These are phyloP conservation scores for Vigna angularis DNA, from an alignment of 306 rosid genomes.

Conservation along the genomic window DNA sequence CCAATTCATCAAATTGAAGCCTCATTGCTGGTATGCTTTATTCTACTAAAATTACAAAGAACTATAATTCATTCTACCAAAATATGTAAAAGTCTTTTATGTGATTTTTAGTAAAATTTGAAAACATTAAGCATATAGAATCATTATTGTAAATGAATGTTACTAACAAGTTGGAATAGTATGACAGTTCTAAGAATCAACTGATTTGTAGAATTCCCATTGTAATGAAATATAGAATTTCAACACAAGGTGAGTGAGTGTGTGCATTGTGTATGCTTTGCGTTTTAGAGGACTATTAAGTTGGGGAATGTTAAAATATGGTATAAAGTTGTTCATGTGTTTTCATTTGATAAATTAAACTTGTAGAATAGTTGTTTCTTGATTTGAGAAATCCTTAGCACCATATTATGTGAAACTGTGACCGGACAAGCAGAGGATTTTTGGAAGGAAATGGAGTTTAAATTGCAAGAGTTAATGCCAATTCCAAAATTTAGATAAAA, in stretches of 20 bases:
- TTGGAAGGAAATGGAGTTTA: not conserved
- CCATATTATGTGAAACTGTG: not conserved
- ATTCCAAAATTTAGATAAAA: slow-evolving; percentile 12
- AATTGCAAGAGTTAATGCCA: not conserved
- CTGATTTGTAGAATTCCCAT: not conserved
- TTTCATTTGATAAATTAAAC: not conserved
- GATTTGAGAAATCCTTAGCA: not conserved
- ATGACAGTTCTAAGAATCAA: not conserved
- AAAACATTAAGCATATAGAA: too few relatives aligned
- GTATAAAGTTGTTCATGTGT: not conserved
- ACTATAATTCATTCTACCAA: too few relatives aligned
- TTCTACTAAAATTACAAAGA: not conserved
- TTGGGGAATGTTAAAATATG: not conserved
- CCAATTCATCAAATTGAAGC: slow-evolving; percentile 59
- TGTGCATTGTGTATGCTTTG: not conserved
- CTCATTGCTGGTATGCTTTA: slow-evolving; percentile 66
- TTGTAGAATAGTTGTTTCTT: not conserved
- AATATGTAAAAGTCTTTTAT: too few relatives aligned
- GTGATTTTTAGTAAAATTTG: too few relatives aligned
- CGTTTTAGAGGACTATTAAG: not conserved
- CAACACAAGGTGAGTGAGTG: not conserved
- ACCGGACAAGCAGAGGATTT: not conserved
- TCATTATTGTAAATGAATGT: too few relatives aligned
- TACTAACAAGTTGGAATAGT: too few relatives aligned
- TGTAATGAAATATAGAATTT: not conserved